Base-by-base conservation (phyloP, 2,329 filamentous ascomycete species). In the Fusarium camptoceras region DNA sequence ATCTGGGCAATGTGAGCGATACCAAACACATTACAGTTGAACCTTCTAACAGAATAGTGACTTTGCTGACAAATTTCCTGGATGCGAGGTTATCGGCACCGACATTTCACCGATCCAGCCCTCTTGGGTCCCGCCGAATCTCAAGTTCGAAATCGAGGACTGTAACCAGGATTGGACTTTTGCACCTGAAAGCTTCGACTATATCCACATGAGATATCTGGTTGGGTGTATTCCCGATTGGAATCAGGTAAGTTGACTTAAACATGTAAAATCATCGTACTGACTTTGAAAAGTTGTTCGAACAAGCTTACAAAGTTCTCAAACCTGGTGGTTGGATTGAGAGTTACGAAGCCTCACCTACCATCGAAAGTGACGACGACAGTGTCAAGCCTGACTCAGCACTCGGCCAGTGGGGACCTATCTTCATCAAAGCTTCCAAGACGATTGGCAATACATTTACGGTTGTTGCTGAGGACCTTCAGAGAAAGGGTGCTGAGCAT, bases 101-200 rank as follows among this genome's bases (percentile, higher is more conserved):
- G 69, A 72, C 6, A 55, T 72, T 2, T 72, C 69, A 3, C 69
- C 69, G 4, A 72, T 72, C 0, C 69, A 72, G 2, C 69, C 69
- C 5, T 43, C 57, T 6, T 72, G 69, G 69, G 60, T 72, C 0
- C 69, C 69, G 0, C 69, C 69, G 0, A 72, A 72, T 14, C 20
- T 72, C 42, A 64, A 72, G 24, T 72, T 72, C 18, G 66, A 72
- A 37, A 72, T 72, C 11, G 69, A 72, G 12, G 69, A 72, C 14
- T 72, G 70, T 3, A 72, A 51, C 3, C 62, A 72, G 25, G 69
- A 72, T 1, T 72, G 69, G 69, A 72, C 69, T 8, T 72, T 70
- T 3, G 15, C 69, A 2, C 51, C 59, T 3, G 55, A 43, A 2
- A 46, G 66, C 1, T 72, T 72, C n/a, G 69, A 72, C 18, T 72